Percentiles rank a stretch among this genome's conserved stretches.
These are phyloP conservation scores for Piper betle DNA, from an alignment of 164 flowering plant genomes.

Conservation along the genomic window DNA sequence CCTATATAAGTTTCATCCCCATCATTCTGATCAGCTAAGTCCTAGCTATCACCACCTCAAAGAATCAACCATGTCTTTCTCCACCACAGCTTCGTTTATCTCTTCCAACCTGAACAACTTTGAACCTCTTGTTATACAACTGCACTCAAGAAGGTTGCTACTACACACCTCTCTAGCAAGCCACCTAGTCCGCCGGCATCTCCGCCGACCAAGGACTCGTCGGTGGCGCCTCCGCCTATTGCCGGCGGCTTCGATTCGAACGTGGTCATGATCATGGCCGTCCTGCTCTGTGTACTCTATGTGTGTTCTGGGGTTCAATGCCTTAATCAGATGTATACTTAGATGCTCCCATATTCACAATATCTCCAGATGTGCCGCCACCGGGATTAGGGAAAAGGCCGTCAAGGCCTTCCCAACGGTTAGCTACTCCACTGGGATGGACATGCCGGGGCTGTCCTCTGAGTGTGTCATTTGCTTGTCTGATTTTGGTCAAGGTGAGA, in stretches of 20 bases:
- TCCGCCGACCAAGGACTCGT: not conserved
- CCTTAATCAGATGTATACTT: slow-evolving; percentile 62
- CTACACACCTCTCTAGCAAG: slow-evolving; percentile 20
- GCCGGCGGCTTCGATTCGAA: slow-evolving; percentile 51
- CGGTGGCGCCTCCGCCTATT: slow-evolving; percentile 11
- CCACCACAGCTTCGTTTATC: not conserved
- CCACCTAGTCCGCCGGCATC: slow-evolving; percentile 9
- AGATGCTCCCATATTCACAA: slow-evolving; percentile 36
- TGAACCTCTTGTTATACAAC: not conserved
- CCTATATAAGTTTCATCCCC: not conserved
- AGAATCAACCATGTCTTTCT: slow-evolving; percentile 4
- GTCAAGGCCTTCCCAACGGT: slow-evolving; percentile 42
- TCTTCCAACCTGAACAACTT: not conserved
- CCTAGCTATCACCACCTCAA: not conserved
- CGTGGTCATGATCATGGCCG: slow-evolving; percentile 71
- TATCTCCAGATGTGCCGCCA: slow-evolving; percentile 24
- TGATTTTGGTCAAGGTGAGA: slow-evolving; percentile 51
- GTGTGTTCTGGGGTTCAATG: slow-evolving; percentile 72
- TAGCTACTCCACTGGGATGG: slow-evolving; percentile 29
- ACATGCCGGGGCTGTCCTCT: slow-evolving; percentile 32
- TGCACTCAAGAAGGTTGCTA: slow-evolving; percentile 37
- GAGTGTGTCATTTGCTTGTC: slow-evolving; percentile 77
- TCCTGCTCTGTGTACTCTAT: slow-evolving; percentile 75
- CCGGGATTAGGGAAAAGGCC: slow-evolving; percentile 56
- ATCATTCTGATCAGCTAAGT: not conserved